Base-by-base conservation (phyloP, 176 grass and related monocot species). In the Miscanthus lutarioriparius region DNA sequence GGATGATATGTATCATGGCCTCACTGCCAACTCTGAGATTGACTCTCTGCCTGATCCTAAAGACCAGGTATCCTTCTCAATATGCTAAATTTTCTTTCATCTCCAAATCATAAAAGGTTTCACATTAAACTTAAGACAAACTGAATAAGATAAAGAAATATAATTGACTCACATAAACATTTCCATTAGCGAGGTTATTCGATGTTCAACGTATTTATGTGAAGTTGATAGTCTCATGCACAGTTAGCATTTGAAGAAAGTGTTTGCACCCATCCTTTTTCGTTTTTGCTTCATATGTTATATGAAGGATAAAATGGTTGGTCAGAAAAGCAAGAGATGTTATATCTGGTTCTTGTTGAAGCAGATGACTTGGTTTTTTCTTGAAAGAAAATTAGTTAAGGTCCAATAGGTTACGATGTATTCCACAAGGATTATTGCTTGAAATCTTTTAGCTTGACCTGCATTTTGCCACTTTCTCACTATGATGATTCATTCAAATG, bases 41-140 rank as follows among this genome's bases (percentile, higher is more conserved):
- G 85, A 92, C 82, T 96, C 90, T 72, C 85, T 96, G 51, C 86
- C 96, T 91, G 96, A 99, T 92, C 91, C 92, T n/a, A 81, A 94
- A 92, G 96, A 96, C 72, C 91, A 94, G 89, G 96, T 99, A 89
- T 63, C 71, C 45, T 79, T 91, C 28, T 83, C 47, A 59, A 41
- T 82, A 45, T 26, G 45, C 20, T 53, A 66, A 64, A 10, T 40
- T 40, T 85, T 67, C 26, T 48, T 79, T 86, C 8, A 39, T 39
- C 33, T 76, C 35, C 22, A 64, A 68, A 58, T 72, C 56, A 10
- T 72, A 59, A 88, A 67, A 37, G 20, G 10, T 74, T 73, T 51
- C 28, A 32, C 28, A 32, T 25, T 44, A 23, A 70, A 69, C 28
- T 62, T 20, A 48, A 63, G 23, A 75, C 66, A 70, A 48, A 70